Percentiles rank a stretch among this genome's conserved stretches.
These are phyloP conservation scores for Chloranthus sessilifolius DNA, from an alignment of 164 flowering plant species.

Conservation along the genomic window DNA sequence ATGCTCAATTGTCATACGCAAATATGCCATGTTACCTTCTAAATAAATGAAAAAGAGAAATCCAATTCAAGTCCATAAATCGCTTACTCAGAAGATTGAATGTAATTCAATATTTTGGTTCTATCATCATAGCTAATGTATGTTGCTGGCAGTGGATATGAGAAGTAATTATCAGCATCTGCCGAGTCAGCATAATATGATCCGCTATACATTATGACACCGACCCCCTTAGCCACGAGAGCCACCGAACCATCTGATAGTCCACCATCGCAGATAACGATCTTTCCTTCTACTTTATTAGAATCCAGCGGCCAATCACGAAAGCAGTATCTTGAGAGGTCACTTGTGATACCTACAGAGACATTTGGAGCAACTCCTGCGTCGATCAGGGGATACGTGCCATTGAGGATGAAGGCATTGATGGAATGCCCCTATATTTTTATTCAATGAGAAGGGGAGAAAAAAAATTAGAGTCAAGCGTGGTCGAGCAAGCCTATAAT, in stretches of 20 bases:
- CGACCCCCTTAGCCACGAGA: background rate
- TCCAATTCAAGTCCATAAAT: background rate
- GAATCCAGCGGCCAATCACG: background rate
- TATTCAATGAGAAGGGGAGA: no score
- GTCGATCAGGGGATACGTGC: constrained; percentile 9
- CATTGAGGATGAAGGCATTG: constrained; percentile 4
- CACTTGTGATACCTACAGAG: background rate
- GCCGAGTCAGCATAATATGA: no score
- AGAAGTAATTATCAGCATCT: no score
- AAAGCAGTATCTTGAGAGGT: background rate
- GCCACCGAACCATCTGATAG: constrained; percentile 1
- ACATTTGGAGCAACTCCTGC: constrained; percentile 8
- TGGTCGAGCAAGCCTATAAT: no score
- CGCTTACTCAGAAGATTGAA: constrained; percentile 31
- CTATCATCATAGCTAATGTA: constrained; percentile 25
- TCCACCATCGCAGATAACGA: constrained; percentile 6
- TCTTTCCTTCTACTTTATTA: background rate
- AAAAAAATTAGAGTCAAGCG: no score
- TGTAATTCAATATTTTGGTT: constrained; percentile 16
- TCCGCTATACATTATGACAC: no score
- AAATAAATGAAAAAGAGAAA: no score
- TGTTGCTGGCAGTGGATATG: constrained; percentile 33
- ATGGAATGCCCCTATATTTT: constrained; percentile 12
- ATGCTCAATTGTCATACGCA: background rate
- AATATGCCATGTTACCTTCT: background rate